Percentiles rank a stretch among this genome's conserved stretches.
Conservation (phyloP, 805 yeast genomes). For the Ogataea zsoltii region DNA sequence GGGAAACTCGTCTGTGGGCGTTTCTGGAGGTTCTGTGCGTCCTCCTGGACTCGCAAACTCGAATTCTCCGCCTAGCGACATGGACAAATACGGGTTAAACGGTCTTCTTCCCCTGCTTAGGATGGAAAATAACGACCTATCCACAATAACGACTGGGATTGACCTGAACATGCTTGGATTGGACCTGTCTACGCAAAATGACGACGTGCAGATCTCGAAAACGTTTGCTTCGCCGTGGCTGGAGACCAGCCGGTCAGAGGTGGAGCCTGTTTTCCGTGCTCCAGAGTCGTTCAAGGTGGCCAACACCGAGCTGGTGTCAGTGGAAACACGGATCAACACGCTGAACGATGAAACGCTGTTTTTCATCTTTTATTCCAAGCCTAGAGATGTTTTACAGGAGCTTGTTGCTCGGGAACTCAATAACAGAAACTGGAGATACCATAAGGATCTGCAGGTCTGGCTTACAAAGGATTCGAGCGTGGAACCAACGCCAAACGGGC, state of each 20-base stretch:
- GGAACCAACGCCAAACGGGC: constrained; percentile 84
- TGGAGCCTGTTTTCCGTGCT: constrained; percentile 75
- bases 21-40: neutral
- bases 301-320: constrained; percentile 24
- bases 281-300: constrained; percentile 54
- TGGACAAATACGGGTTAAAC: constrained; percentile 66
- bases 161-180: constrained; percentile 70
- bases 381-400: constrained; percentile 91
- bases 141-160: constrained; percentile 70
- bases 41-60: neutral
- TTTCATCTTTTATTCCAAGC: constrained; percentile 90
- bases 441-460: constrained; percentile 95
- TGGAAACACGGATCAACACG: constrained; percentile 46
- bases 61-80: constrained; percentile 32
- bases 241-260: constrained; percentile 86
- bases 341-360: constrained; percentile 92
- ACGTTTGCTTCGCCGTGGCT: constrained; percentile 93
- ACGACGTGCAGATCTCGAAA: constrained; percentile 47
- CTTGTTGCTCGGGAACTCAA: constrained; percentile 89
- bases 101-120: constrained; percentile 62
- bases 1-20: neutral
- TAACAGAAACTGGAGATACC: constrained; percentile 94
- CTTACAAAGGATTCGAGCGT: constrained; percentile 87
- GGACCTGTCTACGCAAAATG: constrained; percentile 48
- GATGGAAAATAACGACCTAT: constrained; percentile 62